Percentiles rank a stretch among this genome's conserved stretches.
Conservation (phyloP, 257 asterid species). For the Coffea canephora region DNA sequence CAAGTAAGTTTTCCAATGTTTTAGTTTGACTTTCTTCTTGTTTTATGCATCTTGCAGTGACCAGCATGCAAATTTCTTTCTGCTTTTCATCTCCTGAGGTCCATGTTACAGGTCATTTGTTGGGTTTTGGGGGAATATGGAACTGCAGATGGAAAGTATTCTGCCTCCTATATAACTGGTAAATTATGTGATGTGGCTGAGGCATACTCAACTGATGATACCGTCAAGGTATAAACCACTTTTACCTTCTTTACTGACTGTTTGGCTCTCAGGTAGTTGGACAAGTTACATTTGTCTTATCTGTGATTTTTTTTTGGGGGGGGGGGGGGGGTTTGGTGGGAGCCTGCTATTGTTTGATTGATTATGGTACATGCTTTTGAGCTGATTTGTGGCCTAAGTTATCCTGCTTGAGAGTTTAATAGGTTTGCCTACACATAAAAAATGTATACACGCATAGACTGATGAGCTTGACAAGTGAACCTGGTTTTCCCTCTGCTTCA, state of each 20-base stretch:
- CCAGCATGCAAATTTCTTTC: not conserved
- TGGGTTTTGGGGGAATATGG: slow-evolving; percentile 99
- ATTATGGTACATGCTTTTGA: not conserved
- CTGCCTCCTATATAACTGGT: slow-evolving; percentile 91
- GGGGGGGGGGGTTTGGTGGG: not conserved
- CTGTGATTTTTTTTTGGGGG: no score
- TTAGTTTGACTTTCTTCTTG: not conserved
- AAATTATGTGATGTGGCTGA: slow-evolving; percentile 92
- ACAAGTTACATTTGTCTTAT: not conserved
- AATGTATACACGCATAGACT: no score
- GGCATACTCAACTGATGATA: slow-evolving; percentile 88
- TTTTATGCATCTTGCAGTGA: not conserved
- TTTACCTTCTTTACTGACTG: not conserved
- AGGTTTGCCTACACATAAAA: no score
- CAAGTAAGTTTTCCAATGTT: slow-evolving; percentile 53
- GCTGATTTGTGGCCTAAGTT: not conserved
- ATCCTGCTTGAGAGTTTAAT: no score
- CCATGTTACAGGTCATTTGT: slow-evolving; percentile 72
- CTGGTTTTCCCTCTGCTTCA: not conserved
- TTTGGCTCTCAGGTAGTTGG: slow-evolving; percentile 2
- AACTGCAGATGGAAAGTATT: slow-evolving; percentile 82
- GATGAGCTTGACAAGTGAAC: not conserved
- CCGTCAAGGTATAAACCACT: slow-evolving; percentile 61
- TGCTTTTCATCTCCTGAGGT: slow-evolving; percentile 15
- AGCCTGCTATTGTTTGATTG: no score